A percentile compares a stretch with the other conserved stretches of the same genome.
Evolutionary conservation across 1,284 basidiomycete genomes (phyloP).

Genomic region (Ustilago tritici): DNA sequence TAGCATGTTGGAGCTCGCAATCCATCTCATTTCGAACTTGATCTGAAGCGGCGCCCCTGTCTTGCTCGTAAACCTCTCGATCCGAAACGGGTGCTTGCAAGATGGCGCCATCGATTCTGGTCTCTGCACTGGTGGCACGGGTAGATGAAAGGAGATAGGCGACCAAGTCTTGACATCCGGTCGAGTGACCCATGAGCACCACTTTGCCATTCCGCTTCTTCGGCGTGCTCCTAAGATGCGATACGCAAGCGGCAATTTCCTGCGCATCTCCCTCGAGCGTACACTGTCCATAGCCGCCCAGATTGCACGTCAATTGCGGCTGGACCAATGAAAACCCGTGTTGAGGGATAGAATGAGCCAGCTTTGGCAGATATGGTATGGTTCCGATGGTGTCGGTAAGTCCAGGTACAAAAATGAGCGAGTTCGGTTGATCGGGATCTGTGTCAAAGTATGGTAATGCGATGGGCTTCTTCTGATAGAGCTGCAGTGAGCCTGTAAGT

Average conservation of each 20-base stretch:
- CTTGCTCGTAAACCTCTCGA: slow-evolving; percentile 54
- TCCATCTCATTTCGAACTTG: slow-evolving; percentile 17
- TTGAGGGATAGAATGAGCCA: slow-evolving; percentile 31
- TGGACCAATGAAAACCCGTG: slow-evolving; percentile 57
- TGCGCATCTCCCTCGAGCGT: slow-evolving; percentile 65
- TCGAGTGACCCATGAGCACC: slow-evolving; percentile 67
- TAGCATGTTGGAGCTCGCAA: slow-evolving; percentile 27
- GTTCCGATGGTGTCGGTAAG: slow-evolving; percentile 62
- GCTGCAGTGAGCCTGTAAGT: slow-evolving; percentile 35
- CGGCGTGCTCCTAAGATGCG: slow-evolving; percentile 32
- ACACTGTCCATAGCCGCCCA: slow-evolving; percentile 61
- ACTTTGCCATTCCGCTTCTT: slow-evolving; percentile 39
- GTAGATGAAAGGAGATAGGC: slow-evolving; percentile 38
- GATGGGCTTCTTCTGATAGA: slow-evolving; percentile 52
- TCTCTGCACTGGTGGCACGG: not conserved
- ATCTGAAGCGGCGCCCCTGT: not conserved
- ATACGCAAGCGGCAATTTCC: slow-evolving; percentile 52
- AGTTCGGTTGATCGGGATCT: slow-evolving; percentile 41
- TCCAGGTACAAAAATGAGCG: slow-evolving; percentile 59
- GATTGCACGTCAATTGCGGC: slow-evolving; percentile 55
- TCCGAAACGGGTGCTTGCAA: slow-evolving; percentile 67
- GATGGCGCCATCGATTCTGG: slow-evolving; percentile 57
- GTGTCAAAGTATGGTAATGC: slow-evolving; percentile 59
- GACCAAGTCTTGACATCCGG: slow-evolving; percentile 66
- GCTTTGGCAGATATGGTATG: slow-evolving; percentile 53